Evolutionary conservation across 116 monocot genomes (phyloP), one percentile per base, ranked within the genome.

Genomic region (Cymodocea nodosa): DNA sequence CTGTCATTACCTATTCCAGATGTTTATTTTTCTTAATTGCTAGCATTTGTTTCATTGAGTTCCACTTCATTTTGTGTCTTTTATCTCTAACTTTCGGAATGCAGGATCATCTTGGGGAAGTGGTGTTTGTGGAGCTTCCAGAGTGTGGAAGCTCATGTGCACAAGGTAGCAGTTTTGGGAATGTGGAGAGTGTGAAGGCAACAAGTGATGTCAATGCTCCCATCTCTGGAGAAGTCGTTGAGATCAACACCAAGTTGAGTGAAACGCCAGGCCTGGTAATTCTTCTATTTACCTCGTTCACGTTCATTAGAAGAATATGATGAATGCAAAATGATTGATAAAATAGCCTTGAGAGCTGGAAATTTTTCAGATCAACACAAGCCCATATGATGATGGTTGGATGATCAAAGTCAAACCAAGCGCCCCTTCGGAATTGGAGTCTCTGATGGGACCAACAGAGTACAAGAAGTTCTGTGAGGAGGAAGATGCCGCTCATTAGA

Each of bases 121-220:
- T 93, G 49, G 93, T 93, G 63, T 93, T 85, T 65, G 84, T 84
- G 17, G 93, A 93, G 57, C 77, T 89, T 50, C 83, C 93, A n/a
- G 85, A 85, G 19, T n/a, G 74, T 4, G 89, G 85, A 2, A 59
- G 15, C 7, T 12, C 81, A 40, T 77, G 85, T 13, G 44, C 81
- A 12, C 77, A 83, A 59, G 93, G 89, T 49, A 48, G 64, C 14
- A 56, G 79, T 53, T 93, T 89, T 50, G 89, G 89, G 2, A 75
- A 78, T 11, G 89, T 93, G 73, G 93, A 93, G 78, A 93, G 93
- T 83, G 93, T 93, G 23, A 93, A 93, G 59, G 89, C 89, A 52
- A 93, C 93, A 15, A 93, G 93, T 70, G 85, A 89, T 69, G 65
- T 89, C 10, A 89, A 85, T 73, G 89, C 79, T 59, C 93, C 93